phyloP scores from a whole-genome alignment of 805 yeast genomes.

The Spathaspora sp. region DNA sequence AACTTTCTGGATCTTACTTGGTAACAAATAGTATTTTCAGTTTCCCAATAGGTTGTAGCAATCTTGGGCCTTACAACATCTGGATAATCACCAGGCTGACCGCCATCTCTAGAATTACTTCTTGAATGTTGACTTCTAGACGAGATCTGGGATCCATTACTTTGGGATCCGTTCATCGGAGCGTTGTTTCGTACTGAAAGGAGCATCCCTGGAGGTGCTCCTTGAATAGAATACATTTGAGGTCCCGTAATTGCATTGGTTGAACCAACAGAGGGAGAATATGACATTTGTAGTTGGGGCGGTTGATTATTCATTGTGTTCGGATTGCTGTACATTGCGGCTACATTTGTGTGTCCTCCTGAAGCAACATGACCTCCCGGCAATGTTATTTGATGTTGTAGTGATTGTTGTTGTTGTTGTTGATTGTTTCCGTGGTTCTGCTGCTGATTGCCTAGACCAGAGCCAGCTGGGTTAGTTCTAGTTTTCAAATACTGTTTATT shows the following conservation, averaged over 20 bases:
- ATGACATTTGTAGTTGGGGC: constrained; percentile 5
- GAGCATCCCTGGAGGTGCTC: background rate
- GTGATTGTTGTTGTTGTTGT: background rate
- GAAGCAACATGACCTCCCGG: background rate
- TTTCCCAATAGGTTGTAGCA: constrained; percentile 36
- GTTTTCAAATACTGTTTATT: background rate
- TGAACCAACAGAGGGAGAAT: background rate
- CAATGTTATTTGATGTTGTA: constrained; percentile 1
- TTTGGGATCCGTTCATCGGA: too few relatives aligned
- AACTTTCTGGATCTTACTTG: constrained; percentile 32
- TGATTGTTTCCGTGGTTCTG: background rate
- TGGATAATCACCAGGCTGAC: constrained; percentile 10
- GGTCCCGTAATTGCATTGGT: background rate
- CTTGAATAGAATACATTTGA: constrained; percentile 5
- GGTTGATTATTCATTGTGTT: constrained; percentile 5
- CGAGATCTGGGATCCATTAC: background rate
- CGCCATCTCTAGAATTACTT: constrained; percentile 12
- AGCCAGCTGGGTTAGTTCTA: background rate
- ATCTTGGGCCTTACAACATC: constrained; percentile 27
- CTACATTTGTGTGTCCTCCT: background rate
- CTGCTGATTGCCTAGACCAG: background rate
- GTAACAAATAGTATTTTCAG: constrained; percentile 33
- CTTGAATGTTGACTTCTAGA: constrained; percentile 11
- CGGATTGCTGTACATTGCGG: background rate
- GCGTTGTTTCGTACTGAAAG: background rate